phyloP scores from a whole-genome alignment of 257 asterid genomes.

The Mentha longifolia region DNA sequence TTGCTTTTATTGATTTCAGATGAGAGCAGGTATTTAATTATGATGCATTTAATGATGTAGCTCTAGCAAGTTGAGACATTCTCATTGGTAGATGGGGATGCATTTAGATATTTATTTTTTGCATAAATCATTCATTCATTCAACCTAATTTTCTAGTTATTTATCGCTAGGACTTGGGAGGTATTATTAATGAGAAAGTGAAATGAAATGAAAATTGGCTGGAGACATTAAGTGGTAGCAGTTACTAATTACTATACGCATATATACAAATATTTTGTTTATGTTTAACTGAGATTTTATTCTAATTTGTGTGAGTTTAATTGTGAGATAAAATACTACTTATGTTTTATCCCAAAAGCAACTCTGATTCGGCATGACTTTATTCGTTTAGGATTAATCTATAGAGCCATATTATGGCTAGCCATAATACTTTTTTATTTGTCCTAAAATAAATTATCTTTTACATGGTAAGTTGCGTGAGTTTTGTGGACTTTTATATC shows the following conservation, averaged over 20 bases:
- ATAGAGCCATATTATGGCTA: too few species aligned
- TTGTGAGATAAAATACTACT: too few species aligned
- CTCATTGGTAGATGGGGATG: background rate
- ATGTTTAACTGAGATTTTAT: background rate
- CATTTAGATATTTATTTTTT: background rate
- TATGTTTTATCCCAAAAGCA: background rate
- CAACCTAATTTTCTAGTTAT: background rate
- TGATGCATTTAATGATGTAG: background rate
- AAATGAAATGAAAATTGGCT: background rate
- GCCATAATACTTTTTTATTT: too few species aligned
- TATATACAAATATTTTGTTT: too few species aligned
- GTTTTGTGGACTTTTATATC: too few species aligned
- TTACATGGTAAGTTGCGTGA: too few species aligned
- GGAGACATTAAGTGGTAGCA: too few species aligned
- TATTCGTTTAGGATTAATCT: too few species aligned
- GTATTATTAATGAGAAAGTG: conserved; percentile 24
- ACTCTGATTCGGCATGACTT: background rate
- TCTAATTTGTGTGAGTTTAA: background rate
- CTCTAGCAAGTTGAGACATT: background rate
- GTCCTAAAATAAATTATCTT: too few species aligned
- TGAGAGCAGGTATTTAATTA: background rate
- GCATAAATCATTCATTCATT: background rate
- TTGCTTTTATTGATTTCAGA: background rate
- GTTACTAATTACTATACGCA: too few species aligned
- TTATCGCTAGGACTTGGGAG: background rate